Conservation (phyloP, 1,139 yeast genomes). For the Diutina pseudorugosa region DNA sequence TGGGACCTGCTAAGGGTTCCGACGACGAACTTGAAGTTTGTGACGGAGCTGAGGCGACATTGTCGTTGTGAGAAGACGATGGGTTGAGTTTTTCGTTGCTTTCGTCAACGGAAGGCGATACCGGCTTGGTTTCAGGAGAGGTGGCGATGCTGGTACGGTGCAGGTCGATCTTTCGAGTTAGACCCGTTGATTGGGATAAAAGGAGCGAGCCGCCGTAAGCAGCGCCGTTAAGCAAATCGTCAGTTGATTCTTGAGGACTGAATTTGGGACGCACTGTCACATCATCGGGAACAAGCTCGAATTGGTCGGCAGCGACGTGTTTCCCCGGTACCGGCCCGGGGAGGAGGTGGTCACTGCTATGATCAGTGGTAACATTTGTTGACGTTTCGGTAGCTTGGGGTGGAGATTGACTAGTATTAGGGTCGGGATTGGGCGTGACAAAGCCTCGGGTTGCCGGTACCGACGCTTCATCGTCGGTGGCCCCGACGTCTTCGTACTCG, state of each 20-base stretch:
- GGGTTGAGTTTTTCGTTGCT: neutral
- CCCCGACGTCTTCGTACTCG: constrained; percentile 7
- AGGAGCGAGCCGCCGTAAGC: constrained; percentile 31
- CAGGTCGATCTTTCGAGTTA: constrained; percentile 19
- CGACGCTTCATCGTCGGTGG: neutral
- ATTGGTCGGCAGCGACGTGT: neutral
- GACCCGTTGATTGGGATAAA: constrained; percentile 34
- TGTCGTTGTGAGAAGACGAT: neutral
- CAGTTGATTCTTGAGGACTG: constrained; percentile 14
- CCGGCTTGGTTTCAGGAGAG: neutral
- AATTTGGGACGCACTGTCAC: neutral
- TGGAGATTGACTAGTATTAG: neutral
- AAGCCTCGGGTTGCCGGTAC: neutral
- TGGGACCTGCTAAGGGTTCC: neutral
- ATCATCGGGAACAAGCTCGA: neutral
- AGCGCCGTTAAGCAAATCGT: constrained; percentile 20
- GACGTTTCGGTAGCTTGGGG: neutral
- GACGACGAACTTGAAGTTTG: neutral
- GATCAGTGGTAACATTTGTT: too few relatives aligned
- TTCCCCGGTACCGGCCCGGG: neutral
- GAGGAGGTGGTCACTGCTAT: neutral
- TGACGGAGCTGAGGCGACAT: neutral
- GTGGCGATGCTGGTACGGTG: neutral
- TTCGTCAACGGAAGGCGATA: too few relatives aligned
- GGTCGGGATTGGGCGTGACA: neutral